phyloP scores from a whole-genome alignment of 163 green algal species.

The Chlorella variabilis region DNA sequence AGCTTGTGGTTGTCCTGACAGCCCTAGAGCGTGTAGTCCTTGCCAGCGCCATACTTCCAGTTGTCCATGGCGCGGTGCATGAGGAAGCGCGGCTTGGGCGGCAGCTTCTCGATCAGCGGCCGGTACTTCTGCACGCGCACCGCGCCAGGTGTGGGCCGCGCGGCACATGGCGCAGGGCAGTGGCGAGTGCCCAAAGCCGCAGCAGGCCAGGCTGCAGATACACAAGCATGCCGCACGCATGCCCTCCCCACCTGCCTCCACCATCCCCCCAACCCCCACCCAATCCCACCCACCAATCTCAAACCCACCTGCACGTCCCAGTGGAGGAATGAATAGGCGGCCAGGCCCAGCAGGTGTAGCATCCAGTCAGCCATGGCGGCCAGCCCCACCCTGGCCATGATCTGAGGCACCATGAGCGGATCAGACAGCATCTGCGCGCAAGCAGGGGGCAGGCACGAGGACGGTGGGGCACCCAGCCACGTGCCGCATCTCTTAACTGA shows the following conservation, averaged over 20 bases:
- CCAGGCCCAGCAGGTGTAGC: conserved; percentile 62
- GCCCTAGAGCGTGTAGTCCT: conserved; percentile 59
- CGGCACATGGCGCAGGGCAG: not conserved
- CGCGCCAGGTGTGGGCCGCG: too few relatives aligned
- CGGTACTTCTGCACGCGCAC: conserved; percentile 30
- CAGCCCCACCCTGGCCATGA: conserved; percentile 60
- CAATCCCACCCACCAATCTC: too few relatives aligned
- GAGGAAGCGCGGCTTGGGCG: conserved; percentile 33
- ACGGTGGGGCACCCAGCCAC: too few relatives aligned
- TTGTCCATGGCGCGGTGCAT: conserved; percentile 53
- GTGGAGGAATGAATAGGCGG: conserved; percentile 58
- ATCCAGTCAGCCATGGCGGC: conserved; percentile 63
- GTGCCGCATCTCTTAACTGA: too few relatives aligned
- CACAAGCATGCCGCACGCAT: too few relatives aligned
- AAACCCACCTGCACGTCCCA: conserved; percentile 1
- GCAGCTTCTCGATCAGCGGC: conserved; percentile 28
- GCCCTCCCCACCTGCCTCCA: too few relatives aligned
- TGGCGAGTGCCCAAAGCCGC: too few relatives aligned
- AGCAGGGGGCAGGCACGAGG: not conserved
- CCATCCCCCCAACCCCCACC: too few relatives aligned
- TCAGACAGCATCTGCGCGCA: conserved; percentile 52
- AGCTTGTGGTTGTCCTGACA: too few relatives aligned
- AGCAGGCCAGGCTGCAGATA: too few relatives aligned
- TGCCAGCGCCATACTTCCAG: conserved; percentile 63
- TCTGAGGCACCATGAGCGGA: conserved; percentile 60